Percentiles rank a stretch among this genome's conserved stretches.
Conservation (phyloP, 164 flowering plant genomes). For the Liriodendron chinense region DNA sequence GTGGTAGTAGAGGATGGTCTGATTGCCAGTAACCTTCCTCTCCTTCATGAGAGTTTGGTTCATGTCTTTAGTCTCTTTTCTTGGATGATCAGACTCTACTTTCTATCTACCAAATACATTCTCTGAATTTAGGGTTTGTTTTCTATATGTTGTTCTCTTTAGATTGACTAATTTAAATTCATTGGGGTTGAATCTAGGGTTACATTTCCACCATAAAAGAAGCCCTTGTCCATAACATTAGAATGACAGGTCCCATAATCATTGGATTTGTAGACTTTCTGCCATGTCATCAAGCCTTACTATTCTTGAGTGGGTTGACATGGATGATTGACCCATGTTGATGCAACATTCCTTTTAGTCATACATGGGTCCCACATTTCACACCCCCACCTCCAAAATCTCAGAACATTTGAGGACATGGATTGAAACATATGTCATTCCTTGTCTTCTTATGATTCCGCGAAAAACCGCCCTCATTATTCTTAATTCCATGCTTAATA, state of each 20-base stretch:
- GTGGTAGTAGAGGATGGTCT: not conserved
- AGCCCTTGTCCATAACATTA: not conserved
- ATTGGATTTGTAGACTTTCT: constrained; percentile 25
- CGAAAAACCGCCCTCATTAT: too few species aligned
- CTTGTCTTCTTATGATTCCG: constrained; percentile 24
- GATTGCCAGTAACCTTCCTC: not conserved
- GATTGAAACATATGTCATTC: constrained; percentile 18
- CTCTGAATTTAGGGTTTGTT: constrained; percentile 2
- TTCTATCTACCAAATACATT: not conserved
- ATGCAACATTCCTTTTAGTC: constrained; percentile 26
- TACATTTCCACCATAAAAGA: not conserved
- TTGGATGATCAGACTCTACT: not conserved
- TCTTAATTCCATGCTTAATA: too few species aligned
- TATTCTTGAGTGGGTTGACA: constrained; percentile 34
- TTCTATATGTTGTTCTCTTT: constrained; percentile 8
- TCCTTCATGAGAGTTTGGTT: not conserved
- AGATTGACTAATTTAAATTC: constrained; percentile 7
- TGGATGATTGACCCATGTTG: constrained; percentile 32
- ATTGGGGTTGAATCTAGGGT: constrained; percentile 1
- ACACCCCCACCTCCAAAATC: constrained; percentile 13
- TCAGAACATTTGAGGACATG: constrained; percentile 23
- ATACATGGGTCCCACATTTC: constrained; percentile 16
- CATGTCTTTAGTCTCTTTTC: not conserved
- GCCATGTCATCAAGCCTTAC: constrained; percentile 20
- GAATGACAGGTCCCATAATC: constrained; percentile 15